Evolutionary conservation across 2,329 filamentous ascomycete genomes (phyloP), one percentile per base, ranked within the genome.

Genomic region (Epichloe glyceriae): DNA sequence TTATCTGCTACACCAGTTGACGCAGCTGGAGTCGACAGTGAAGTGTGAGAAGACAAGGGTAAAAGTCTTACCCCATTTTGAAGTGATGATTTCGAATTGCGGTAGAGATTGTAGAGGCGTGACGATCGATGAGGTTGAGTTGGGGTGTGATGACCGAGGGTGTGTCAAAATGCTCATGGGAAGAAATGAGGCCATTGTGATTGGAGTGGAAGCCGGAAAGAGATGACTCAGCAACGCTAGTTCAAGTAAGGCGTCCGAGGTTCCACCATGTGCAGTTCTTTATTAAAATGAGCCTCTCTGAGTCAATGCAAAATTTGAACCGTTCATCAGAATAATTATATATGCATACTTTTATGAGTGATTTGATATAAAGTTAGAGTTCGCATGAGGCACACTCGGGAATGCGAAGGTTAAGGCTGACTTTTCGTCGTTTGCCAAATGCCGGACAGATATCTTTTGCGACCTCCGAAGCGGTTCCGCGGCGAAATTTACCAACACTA

Each of bases 51-150:
- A 11, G 30, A 26, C n/a, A 15, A 26, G 20, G 11, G 30, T 19
- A 8, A 34, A 14, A 10, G 3, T 57, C 68, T 56, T 66, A 73
- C 70, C 63, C 64, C 70, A 73, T 73, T 56, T 63, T 72, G 63
- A 60, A 56, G 57, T 57, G 58, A 53, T 57, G 55, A 55, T 53
- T 20, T n/a, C 52, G 58, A 53, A 58, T 58, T 50, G 51, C 54
- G 52, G 55, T 42, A 51, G 54, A 51, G 50, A 52, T 58, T 57
- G 52, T 22, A 55, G 50, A 53, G 53, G 52, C 58, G 50, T 55
- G 52, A 48, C 54, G 54, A 57, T 50, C 50, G 56, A n/a, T 59
- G 57, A 55, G 55, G 56, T 57, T 48, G 51, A 53, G 55, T 59
- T 52, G 59, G 55, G 46, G 55, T 60, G 55, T 54, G 58, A 53